Evolutionary conservation across 2,329 filamentous ascomycete species (phyloP), one percentile per base, ranked within the genome.

Genomic region (Ophiostoma sp.): DNA sequence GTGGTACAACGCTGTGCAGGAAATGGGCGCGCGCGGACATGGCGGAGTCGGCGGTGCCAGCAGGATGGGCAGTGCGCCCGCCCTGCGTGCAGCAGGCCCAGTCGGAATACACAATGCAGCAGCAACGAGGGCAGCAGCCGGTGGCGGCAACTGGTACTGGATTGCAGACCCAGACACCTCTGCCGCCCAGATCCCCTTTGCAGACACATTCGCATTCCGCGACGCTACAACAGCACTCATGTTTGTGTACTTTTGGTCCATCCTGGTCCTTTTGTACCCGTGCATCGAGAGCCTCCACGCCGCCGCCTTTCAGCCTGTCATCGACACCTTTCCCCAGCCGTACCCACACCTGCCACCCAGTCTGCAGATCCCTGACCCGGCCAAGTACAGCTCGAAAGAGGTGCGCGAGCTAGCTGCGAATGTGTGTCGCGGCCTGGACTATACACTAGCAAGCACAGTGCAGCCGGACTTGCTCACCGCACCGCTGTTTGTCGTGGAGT

Each of bases 201-300:
- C 77, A 12, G 79, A 80, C 58, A 74, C 76, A 1, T 81, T 81
- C 70, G 76, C 75, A 11, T 85, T 86, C 73, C 77, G 76, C 41
- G 79, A 82, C 72, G 73, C 77, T 18, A 72, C 77, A 12, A 78
- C 81, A 0, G 81, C 83, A 0, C 71, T 84, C 44, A 78, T 78
- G 63, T 81, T 85, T 70, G 74, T 84, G 12, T 82, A 83, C 73
- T 85, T 84, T 74, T 86, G 84, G 84, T 79, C 82, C 70, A 75
- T 80, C 0, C 79, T 83, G 63, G 76, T 85, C 41, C 71, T 81
- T 12, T 79, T 87, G 64, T 80, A 82, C 70, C 81, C 79, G 9
- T 82, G 79, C 72, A 78, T 85, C 55, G 79, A 80, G 69, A 72
- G 73, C 16, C 75, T 87, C 16, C 78, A 84, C 69, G 75, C 77